Conservation (phyloP, 768 basidiomycete genomes). For the Pleurotus tuber-regium region DNA sequence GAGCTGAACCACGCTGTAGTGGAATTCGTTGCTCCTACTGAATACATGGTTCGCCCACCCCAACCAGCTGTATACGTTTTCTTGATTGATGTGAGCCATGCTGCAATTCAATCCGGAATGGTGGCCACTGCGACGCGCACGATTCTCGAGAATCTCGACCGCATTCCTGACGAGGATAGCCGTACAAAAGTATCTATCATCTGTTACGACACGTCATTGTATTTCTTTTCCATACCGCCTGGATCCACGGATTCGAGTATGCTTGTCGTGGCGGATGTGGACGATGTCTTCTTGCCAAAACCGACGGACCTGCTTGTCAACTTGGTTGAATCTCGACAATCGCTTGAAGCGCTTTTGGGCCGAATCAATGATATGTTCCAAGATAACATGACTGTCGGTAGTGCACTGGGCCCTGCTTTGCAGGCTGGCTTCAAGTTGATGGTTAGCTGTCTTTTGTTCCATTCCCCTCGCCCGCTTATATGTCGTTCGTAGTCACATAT, state of each 20-base stretch:
- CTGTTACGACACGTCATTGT: constrained; percentile 87
- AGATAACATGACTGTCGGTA: constrained; percentile 91
- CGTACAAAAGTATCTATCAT: constrained; percentile 92
- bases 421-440: constrained; percentile 97
- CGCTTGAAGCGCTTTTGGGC: constrained; percentile 78
- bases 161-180: constrained; percentile 92
- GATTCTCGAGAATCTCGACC: constrained; percentile 91
- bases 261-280: constrained; percentile 96
- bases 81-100: constrained; percentile 93
- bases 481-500: constrained; percentile 64
- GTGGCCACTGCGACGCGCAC: constrained; percentile 97
- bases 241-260: constrained; percentile 80
- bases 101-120: constrained; percentile 94
- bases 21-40: constrained; percentile 96
- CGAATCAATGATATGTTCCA: constrained; percentile 96
- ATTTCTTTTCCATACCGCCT: constrained; percentile 95
- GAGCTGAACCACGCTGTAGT: constrained; percentile 95
- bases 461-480: not conserved
- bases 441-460: constrained; percentile 39
- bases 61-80: constrained; percentile 97
- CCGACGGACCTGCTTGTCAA: constrained; percentile 97
- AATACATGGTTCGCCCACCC: constrained; percentile 99
- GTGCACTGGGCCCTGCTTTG: constrained; percentile 90
- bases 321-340: constrained; percentile 76
- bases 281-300: constrained; percentile 97